Base-by-base conservation (phyloP, 305 asterid genomes). In the Fraxinus sp. region DNA sequence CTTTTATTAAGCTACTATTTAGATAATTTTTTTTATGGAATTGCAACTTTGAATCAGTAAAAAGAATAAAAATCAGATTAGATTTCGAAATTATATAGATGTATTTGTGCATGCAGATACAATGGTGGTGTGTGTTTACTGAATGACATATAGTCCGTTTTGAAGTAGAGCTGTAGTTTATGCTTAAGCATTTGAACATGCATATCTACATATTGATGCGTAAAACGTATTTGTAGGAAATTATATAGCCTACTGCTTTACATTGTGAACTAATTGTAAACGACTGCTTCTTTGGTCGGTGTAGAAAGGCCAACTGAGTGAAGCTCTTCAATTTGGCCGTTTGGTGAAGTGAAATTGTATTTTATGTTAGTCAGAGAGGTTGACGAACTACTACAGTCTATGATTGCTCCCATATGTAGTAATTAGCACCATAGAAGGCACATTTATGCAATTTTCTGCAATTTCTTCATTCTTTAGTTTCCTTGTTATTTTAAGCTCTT, bases 1-100 rank as follows among this genome's bases (percentile, higher is more conserved):
- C 35, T 26, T 20, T 9, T 66, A 66, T 24, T 9, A 35, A 66
- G 8, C 32, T 66, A 11, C 55, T 74, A 75, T 46, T 46, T 62
- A 66, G 55, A 10, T 22, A 8, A 7, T 74, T 82, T 32, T 32
- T 55, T 30, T 82, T 33, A 75, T 80, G 68, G 80, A 83, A 83
- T 80, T 33, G 28, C 68, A 74, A 79, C 55, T 43, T 77, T 81
- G 55, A 59, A 76, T 3, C 39, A 26, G 36, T 66, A 24, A 26
- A 24, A 2, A 26, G 7, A 8, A 22, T 22, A 18, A 62, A 62
- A 8, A 64, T 24, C 70, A 64, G 36, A 64, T 22, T 64, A 9
- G 33, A 8, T 3, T 30, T 64, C 26, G 73, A 16, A 9, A 26
- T 64, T 64, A 64, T 64, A 24, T 10, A 64, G 16, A 26, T 3